Evolutionary conservation across 768 basidiomycete genomes (phyloP), one percentile per base, ranked within the genome.

Genomic region (Lactarius hengduanensis): DNA sequence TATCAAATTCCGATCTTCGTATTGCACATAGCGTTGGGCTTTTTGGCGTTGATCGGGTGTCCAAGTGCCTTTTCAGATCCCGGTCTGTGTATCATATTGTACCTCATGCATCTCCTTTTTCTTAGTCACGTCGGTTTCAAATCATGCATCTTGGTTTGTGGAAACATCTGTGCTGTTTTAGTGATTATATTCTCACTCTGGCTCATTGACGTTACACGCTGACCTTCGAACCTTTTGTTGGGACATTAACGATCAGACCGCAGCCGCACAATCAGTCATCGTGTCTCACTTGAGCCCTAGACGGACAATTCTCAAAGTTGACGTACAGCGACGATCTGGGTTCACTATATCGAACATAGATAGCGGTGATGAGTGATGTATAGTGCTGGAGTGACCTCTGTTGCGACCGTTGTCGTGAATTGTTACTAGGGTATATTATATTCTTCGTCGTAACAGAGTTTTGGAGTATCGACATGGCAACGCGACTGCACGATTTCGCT

Each of bases 1-100:
- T 67, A 67, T 67, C 66, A 67, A 63, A 63, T 56, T 56, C 34
- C 26, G 45, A 66, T 62, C 61, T 53, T 66, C 56, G 65, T 57
- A 40, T 62, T 30, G 57, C 57, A 40, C 61, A 62, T 66, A 62
- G 38, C 61, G 57, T 63, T 67, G 28, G 59, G 62, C 61, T 57
- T 50, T 60, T n/a, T 41, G 47, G 60, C 54, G 43, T 56, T 32
- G 57, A 62, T 38, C 22, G 28, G 40, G 32, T 40, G 34, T 57
- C 41, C 45, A 10, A 30, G 47, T 34, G 55, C 28, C 40, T 20
- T 36, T 57, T 16, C 32, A 30, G 59, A 43, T 43, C 41, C 45
- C 38, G 56, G 56, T 59, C 34, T 40, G 62, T 63, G 62, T 63
- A 67, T 67, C 57, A 56, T 54, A 56, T 30, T 47, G 54, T 36